These are phyloP conservation scores for Leptomonas pyrrhocoris DNA, from an alignment of 208 protist species.

Conservation along the genomic window DNA sequence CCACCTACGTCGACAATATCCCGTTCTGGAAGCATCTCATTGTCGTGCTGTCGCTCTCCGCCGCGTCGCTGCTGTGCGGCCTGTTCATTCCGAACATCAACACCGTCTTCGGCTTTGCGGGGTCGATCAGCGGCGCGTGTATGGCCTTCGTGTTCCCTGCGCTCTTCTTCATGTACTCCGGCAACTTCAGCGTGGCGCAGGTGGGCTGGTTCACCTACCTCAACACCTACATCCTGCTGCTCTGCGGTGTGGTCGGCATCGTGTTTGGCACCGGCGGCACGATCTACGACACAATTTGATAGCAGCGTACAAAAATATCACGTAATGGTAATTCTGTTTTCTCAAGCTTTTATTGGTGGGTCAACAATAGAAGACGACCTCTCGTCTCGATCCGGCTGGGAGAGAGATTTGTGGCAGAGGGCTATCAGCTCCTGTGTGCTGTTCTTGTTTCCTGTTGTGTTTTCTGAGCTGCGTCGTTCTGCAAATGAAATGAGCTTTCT, in stretches of 20 bases:
- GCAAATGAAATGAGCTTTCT: no score
- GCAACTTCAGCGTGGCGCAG: slow-evolving; percentile 42
- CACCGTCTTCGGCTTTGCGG: slow-evolving; percentile 64
- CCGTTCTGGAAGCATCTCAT: slow-evolving; percentile 45
- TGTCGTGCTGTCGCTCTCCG: slow-evolving; percentile 31
- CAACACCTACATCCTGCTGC: slow-evolving; percentile 54
- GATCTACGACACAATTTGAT: slow-evolving; percentile 37
- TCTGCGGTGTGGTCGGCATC: slow-evolving; percentile 45
- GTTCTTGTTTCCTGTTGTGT: no score
- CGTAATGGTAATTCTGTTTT: neutral
- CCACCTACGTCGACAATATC: slow-evolving; percentile 52
- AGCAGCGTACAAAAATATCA: no score
- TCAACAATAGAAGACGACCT: no score
- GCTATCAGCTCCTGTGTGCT: no score
- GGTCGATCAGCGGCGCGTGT: slow-evolving; percentile 56
- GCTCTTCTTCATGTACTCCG: slow-evolving; percentile 67
- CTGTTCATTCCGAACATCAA: slow-evolving; percentile 81
- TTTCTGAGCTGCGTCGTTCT: no score
- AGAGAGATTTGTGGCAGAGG: no score
- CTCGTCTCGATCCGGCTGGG: no score
- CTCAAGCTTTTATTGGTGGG: slow-evolving; percentile 8
- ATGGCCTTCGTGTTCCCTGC: slow-evolving; percentile 61
- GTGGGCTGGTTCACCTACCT: slow-evolving; percentile 56
- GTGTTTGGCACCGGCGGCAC: slow-evolving; percentile 38
- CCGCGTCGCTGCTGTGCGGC: slow-evolving; percentile 52